Evolutionary conservation across 192 early-diverging fungal species (phyloP).

Genomic region (Coemansia erecta): DNA sequence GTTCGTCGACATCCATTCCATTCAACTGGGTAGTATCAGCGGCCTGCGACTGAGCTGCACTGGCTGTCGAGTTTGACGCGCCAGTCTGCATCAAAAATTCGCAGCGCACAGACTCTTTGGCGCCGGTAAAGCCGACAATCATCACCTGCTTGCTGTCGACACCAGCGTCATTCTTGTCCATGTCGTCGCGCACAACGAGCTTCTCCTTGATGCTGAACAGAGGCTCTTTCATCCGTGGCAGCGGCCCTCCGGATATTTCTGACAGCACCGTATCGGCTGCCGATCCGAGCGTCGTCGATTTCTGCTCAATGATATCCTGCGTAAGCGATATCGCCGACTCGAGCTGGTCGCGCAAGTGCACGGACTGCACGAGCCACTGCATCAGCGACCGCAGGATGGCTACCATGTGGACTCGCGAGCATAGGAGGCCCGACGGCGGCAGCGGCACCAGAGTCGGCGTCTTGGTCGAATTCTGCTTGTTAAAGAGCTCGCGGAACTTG

Average conservation of each 20-base stretch:
- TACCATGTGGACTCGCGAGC: conserved; percentile 31
- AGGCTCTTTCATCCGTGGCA: conserved; percentile 9
- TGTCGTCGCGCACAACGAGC: conserved; percentile 30
- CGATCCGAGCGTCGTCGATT: background rate
- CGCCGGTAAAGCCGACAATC: conserved; percentile 49
- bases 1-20: background rate
- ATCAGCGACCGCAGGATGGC: conserved; percentile 43
- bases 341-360: conserved; percentile 42
- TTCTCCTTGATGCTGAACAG: conserved; percentile 41
- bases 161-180: conserved; percentile 8
- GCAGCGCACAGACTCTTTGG: conserved; percentile 41
- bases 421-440: conserved; percentile 40
- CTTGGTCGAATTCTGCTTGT: conserved; percentile 30
- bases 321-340: conserved; percentile 39
- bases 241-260: background rate
- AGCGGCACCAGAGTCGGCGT: conserved; percentile 35
- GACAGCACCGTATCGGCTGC: background rate
- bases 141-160: conserved; percentile 20
- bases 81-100: conserved; percentile 44
- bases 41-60: background rate
- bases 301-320: conserved; percentile 22
- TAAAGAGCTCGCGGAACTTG: conserved; percentile 18
- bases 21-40: background rate
- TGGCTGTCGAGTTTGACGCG: background rate
- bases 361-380: conserved; percentile 45